Evolutionary conservation across 768 basidiomycete genomes (phyloP).

Genomic region (Mycena vulgaris): DNA sequence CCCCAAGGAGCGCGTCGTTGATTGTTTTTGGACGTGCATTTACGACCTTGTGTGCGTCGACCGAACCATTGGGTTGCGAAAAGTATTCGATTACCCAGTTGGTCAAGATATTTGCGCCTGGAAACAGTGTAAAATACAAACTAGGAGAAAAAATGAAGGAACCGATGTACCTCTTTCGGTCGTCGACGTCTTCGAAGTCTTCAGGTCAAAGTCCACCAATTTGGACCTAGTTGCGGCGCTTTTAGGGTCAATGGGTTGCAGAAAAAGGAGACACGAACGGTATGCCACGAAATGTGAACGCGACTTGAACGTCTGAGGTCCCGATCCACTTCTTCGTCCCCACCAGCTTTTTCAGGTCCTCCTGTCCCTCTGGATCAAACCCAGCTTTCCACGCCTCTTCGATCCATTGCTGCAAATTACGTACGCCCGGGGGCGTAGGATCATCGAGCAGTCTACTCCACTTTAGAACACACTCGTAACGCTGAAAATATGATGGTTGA

Average conservation of each 20-base stretch:
- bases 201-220: constrained; percentile 77
- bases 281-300: constrained; percentile 83
- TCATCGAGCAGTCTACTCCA: constrained; percentile 60
- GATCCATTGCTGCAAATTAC: constrained; percentile 84
- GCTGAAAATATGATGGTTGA: background rate
- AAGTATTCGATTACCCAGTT: constrained; percentile 89
- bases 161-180: constrained; percentile 58
- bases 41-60: constrained; percentile 45
- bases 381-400: constrained; percentile 87
- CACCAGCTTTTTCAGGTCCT: constrained; percentile 68
- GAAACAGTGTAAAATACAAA: background rate
- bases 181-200: too few relatives aligned
- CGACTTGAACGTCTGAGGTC: constrained; percentile 78
- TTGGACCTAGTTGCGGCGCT: constrained; percentile 57
- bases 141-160: constrained; percentile 9
- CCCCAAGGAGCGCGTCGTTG: constrained; percentile 67
- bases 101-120: constrained; percentile 65
- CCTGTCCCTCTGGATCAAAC: constrained; percentile 80
- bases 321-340: constrained; percentile 86
- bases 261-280: constrained; percentile 69
- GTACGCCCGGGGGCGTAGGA: constrained; percentile 76
- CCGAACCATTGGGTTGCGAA: constrained; percentile 28
- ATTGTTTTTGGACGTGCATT: constrained; percentile 52
- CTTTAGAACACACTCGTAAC: background rate
- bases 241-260: constrained; percentile 7